Evolutionary conservation across 1,139 yeast species (phyloP), one percentile per base, ranked within the genome.

Genomic region (Tardiomyces digboiensis): DNA sequence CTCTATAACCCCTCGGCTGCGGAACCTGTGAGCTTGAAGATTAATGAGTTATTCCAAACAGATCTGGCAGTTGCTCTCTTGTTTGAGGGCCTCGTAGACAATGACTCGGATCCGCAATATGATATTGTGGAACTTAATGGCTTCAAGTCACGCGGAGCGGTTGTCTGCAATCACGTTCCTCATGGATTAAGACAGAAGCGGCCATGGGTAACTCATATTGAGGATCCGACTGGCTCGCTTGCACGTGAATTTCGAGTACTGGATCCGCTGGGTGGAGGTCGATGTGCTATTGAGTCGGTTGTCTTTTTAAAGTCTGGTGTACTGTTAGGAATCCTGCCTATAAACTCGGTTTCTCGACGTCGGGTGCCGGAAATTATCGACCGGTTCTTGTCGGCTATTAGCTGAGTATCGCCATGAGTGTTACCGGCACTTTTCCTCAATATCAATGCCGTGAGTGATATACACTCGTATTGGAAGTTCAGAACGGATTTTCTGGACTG

Each of bases 191-290:
- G 39, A 3, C 14, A 14, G 3, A 13, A 10, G 39, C 19, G 22
- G 14, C 22, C 39, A 6, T 12, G 14, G 5, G 16, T 52, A 12
- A 47, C 52, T 2, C 44, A 39, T 10, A 39, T 55, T 2, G 48
- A 47, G 39, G 58, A 55, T 43, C 48, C 50, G 7, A 18, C 36
- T 1, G 49, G 49, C 4, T 45, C 44, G 10, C 50, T 54, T 10
- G 56, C 52, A 10, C 39, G 42, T 6, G 49, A 50, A 36, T 53
- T 56, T 37, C 45, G 51, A 2, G 53, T 49, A 20, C 33, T 48
- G 19, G 51, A 48, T 20, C 54, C 52, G 3, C 42, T 53, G 14
- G 59, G 59, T 8, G 52, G 53, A 19, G 53, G 53, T 8, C 36
- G 45, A 1, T 36, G 21, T 23, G 48, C 57, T 4, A 41, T 48